phyloP scores from a whole-genome alignment of 306 rosid species.

The Spatholobus suberectus region DNA sequence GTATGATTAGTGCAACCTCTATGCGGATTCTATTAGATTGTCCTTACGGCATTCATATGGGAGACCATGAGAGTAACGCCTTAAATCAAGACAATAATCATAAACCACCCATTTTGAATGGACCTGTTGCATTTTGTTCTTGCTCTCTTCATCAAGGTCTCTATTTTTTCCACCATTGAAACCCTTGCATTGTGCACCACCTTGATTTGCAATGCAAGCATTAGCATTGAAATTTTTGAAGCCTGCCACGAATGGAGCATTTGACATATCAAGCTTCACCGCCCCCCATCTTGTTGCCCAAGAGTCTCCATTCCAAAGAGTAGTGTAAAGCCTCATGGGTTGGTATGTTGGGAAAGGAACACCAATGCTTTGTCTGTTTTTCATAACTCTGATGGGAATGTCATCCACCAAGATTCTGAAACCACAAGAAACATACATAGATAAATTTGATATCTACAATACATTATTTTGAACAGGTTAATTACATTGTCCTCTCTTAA shows the following conservation, averaged over 20 bases:
- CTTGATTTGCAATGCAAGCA: conserved; percentile 39
- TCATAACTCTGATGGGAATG: conserved; percentile 51
- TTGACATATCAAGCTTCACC: conserved; percentile 48
- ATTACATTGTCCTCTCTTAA: not conserved
- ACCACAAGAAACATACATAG: not conserved
- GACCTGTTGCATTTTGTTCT: conserved; percentile 11
- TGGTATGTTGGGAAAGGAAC: conserved; percentile 51
- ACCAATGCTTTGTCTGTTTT: conserved; percentile 45
- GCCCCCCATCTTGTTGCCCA: conserved; percentile 67
- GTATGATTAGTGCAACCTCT: not conserved
- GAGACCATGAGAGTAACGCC: conserved; percentile 61
- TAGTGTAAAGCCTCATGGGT: conserved; percentile 51
- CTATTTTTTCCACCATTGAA: not conserved
- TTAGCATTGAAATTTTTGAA: conserved; percentile 41
- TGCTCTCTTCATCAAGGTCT: conserved; percentile 31
- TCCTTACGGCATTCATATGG: conserved; percentile 55
- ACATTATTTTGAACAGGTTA: not conserved
- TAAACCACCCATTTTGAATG: conserved; percentile 50
- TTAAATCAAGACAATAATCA: conserved; percentile 50
- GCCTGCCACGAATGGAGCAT: conserved; percentile 54
- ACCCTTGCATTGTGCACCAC: conserved; percentile 6
- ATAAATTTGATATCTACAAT: not conserved
- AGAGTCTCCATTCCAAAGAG: conserved; percentile 62
- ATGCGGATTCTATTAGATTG: not conserved
- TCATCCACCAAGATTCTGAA: conserved; percentile 51